Percentiles rank a stretch among this genome's conserved stretches.
These are phyloP conservation scores for Cucurbita ficifolia DNA, from an alignment of 306 rosid species.

Conservation along the genomic window DNA sequence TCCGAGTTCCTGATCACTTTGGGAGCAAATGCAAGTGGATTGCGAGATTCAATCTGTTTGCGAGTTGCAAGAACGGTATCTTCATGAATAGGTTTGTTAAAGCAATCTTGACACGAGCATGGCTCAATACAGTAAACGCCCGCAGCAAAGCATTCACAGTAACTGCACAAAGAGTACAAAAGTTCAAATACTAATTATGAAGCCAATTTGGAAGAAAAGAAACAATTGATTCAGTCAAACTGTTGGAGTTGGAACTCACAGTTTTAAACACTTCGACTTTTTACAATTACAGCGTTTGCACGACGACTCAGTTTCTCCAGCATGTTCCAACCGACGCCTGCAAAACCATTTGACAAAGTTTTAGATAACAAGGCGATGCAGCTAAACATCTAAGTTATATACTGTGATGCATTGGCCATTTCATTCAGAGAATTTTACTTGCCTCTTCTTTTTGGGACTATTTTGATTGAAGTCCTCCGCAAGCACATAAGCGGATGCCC, in stretches of 20 bases:
- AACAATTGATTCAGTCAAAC: background rate
- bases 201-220: background rate
- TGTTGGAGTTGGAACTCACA: conserved; percentile 34
- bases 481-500: conserved; percentile 21
- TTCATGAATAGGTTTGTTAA: conserved; percentile 70
- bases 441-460: conserved; percentile 76
- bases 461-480: conserved; percentile 54
- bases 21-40: conserved; percentile 95
- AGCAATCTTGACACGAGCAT: conserved; percentile 72
- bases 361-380: conserved; percentile 15
- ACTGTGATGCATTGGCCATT: background rate
- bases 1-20: conserved; percentile 62
- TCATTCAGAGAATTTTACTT: conserved; percentile 12
- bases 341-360: conserved; percentile 11
- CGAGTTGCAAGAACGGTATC: conserved; percentile 70
- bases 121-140: conserved; percentile 86
- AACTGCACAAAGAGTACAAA: conserved; percentile 29
- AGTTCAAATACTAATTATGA: background rate
- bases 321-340: conserved; percentile 57
- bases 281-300: conserved; percentile 89
- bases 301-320: conserved; percentile 45
- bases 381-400: background rate
- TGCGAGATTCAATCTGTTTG: conserved; percentile 72
- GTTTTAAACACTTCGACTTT: conserved; percentile 90
- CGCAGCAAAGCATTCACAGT: conserved; percentile 89